phyloP scores from a whole-genome alignment of 139 green algal species.

The Coelastrella sp. region DNA sequence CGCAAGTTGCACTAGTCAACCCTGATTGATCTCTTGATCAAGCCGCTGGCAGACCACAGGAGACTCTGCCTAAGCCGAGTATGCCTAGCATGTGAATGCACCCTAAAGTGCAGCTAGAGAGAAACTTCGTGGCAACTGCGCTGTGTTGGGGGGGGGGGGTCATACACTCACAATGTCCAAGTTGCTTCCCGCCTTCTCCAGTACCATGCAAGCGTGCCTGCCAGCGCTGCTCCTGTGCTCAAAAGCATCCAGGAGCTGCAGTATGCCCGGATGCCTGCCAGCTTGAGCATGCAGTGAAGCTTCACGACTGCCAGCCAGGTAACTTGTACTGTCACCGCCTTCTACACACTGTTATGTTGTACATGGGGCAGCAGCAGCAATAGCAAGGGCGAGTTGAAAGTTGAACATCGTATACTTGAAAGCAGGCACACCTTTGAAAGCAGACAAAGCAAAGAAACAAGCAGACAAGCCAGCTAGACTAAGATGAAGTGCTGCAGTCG shows the following conservation, averaged over 20 bases:
- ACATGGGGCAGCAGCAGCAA: neutral
- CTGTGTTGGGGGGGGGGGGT: too few species aligned
- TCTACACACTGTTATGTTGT: constrained; percentile 32
- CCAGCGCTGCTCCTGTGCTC: constrained; percentile 30
- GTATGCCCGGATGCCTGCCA: constrained; percentile 22
- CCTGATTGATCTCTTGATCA: too few species aligned
- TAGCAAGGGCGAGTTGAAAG: neutral
- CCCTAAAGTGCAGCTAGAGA: too few species aligned
- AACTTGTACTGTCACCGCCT: constrained; percentile 23
- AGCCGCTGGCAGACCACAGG: too few species aligned
- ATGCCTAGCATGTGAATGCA: too few species aligned
- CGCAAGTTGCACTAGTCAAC: too few species aligned
- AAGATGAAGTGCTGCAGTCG: too few species aligned
- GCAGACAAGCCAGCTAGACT: too few species aligned
- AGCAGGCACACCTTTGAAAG: neutral
- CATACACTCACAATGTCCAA: neutral
- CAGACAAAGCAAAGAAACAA: neutral
- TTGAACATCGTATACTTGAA: neutral
- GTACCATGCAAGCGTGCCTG: constrained; percentile 41
- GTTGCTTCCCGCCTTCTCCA: neutral
- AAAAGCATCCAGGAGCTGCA: constrained; percentile 41
- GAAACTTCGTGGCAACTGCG: too few species aligned
- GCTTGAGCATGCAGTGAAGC: constrained; percentile 24
- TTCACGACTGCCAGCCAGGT: constrained; percentile 21
- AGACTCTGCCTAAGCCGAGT: too few species aligned